Conservation (phyloP, 768 basidiomycete genomes). For the Asterophora parasitica region DNA sequence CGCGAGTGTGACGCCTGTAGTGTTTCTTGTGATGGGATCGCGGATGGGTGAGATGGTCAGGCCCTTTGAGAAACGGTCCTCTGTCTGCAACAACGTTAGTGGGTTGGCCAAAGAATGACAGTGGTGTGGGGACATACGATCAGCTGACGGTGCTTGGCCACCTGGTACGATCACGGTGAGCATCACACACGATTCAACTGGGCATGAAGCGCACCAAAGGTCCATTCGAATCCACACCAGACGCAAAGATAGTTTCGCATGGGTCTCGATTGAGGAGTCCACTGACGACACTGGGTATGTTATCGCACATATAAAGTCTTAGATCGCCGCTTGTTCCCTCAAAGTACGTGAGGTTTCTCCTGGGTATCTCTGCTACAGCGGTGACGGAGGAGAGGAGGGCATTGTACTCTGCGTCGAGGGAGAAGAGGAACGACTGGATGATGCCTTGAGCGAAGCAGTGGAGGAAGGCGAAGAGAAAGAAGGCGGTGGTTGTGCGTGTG, state of each 20-base stretch:
- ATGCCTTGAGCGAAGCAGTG: slow-evolving; percentile 50
- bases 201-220: slow-evolving; percentile 1
- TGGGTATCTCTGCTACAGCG: slow-evolving; percentile 29
- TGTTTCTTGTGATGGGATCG: slow-evolving; percentile 4
- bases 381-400: slow-evolving; percentile 34
- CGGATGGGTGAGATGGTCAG: background rate
- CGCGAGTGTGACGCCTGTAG: slow-evolving; percentile 25
- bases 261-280: slow-evolving; percentile 14
- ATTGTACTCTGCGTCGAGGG: slow-evolving; percentile 37
- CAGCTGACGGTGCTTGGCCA: background rate
- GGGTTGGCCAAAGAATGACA: background rate
- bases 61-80: background rate
- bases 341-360: slow-evolving; percentile 32
- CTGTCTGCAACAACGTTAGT: background rate
- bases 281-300: slow-evolving; percentile 34
- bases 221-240: slow-evolving; percentile 13
- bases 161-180: background rate
- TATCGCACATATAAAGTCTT: slow-evolving; percentile 38
- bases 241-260: slow-evolving; percentile 33
- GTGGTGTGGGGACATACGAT: background rate
- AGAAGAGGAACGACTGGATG: slow-evolving; percentile 44
- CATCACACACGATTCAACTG: background rate
- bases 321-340: slow-evolving; percentile 24
- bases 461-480: slow-evolving; percentile 47
- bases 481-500: slow-evolving; percentile 36